A percentile compares a stretch with the other conserved stretches of the same genome.
Evolutionary conservation across 78 protist species (phyloP).

Genomic region (Dictyostelium brefeldianum): DNA sequence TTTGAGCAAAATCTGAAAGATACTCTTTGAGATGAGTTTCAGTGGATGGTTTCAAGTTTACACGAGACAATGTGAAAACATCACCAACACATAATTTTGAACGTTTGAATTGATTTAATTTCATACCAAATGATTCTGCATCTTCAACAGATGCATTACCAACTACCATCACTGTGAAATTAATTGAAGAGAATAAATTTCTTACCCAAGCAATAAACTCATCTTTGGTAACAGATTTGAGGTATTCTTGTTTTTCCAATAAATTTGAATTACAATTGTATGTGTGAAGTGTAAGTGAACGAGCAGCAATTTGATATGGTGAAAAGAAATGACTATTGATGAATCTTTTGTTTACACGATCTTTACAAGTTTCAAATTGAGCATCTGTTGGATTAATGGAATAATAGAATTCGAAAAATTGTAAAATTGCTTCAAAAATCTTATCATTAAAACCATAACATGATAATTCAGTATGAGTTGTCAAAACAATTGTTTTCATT

Average conservation of each 20-base stretch:
- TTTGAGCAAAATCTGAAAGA: background rate
- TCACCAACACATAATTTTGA: background rate
- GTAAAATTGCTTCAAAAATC: background rate
- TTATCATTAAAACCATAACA: constrained; percentile 22
- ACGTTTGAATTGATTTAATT: background rate
- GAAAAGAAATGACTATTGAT: background rate
- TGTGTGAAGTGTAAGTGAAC: background rate
- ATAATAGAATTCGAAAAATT: background rate
- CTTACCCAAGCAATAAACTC: background rate
- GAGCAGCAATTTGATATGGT: background rate
- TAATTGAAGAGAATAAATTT: background rate
- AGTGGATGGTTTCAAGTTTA: background rate
- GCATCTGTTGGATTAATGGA: background rate
- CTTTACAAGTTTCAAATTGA: background rate
- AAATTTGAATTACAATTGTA: background rate
- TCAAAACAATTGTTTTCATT: background rate
- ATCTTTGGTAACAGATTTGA: background rate
- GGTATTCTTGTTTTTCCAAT: background rate
- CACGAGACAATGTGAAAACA: background rate
- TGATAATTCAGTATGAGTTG: background rate
- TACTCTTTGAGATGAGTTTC: background rate
- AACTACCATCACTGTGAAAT: background rate
- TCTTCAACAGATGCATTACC: constrained; percentile 49
- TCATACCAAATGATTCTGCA: background rate
- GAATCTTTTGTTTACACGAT: background rate